phyloP scores from a whole-genome alignment of 1,139 yeast genomes.

The Saccharomycopsis phalli region DNA sequence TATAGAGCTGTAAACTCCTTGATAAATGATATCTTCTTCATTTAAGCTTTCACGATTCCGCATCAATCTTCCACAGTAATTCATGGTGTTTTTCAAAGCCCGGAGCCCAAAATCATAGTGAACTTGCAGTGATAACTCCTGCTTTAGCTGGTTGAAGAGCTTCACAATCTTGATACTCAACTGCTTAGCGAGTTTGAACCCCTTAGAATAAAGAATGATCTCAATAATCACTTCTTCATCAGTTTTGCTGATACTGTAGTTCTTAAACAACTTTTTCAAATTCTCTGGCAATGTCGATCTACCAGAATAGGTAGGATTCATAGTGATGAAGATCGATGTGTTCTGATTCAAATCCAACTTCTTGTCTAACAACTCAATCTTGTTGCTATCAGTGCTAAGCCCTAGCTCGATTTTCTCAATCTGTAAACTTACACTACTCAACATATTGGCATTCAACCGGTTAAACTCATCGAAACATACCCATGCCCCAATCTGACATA shows the following conservation, averaged over 20 bases:
- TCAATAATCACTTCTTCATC: constrained; percentile 65
- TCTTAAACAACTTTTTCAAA: constrained; percentile 67
- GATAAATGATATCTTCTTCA: constrained; percentile 33
- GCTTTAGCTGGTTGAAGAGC: constrained; percentile 40
- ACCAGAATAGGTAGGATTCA: constrained; percentile 88
- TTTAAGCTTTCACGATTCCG: constrained; percentile 30
- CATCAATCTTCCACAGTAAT: constrained; percentile 49
- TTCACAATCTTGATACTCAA: constrained; percentile 48
- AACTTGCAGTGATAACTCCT: constrained; percentile 39
- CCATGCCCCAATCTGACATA: constrained; percentile 88
- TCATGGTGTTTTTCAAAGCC: constrained; percentile 60
- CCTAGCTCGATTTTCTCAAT: constrained; percentile 64
- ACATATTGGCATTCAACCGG: constrained; percentile 57
- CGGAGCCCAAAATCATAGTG: constrained; percentile 92
- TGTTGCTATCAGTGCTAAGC: constrained; percentile 25
- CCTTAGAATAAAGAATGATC: constrained; percentile 64
- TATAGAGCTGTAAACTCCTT: constrained; percentile 50
- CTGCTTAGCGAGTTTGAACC: constrained; percentile 43
- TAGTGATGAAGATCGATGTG: constrained; percentile 78
- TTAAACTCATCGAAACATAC: constrained; percentile 96
- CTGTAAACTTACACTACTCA: constrained; percentile 83
- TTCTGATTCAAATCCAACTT: constrained; percentile 36
- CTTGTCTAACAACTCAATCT: constrained; percentile 44
- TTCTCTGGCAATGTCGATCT: constrained; percentile 81
- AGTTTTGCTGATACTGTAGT: constrained; percentile 67